Evolutionary conservation across 2,329 filamentous ascomycete genomes (phyloP).

Genomic region (Epichloe sp.): DNA sequence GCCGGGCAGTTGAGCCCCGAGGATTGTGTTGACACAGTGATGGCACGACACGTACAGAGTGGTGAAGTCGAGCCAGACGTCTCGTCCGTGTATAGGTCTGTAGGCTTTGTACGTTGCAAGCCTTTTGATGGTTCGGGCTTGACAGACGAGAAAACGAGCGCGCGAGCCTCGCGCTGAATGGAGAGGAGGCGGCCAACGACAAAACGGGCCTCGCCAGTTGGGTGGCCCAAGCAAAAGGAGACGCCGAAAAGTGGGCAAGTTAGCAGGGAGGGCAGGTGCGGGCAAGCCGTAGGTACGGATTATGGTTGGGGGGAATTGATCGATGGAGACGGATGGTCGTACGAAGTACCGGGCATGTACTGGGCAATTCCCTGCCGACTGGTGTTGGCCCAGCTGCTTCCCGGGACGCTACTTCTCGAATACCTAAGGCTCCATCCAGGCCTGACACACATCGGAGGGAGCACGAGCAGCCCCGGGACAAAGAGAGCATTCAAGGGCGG

Average conservation of each 20-base stretch:
- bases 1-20: conserved; percentile 3
- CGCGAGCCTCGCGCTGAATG: conserved; percentile 8
- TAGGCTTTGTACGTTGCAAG: not conserved
- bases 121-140: not conserved
- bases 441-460: not conserved
- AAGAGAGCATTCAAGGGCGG: not conserved
- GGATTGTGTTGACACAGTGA: not conserved
- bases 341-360: not conserved
- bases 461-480: not conserved
- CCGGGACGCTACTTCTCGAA: too few species aligned
- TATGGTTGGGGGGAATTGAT: not conserved
- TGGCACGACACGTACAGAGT: not conserved
- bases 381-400: too few species aligned
- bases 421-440: not conserved
- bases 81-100: not conserved
- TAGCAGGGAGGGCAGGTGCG: conserved; percentile 1
- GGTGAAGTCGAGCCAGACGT: not conserved
- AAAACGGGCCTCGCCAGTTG: not conserved
- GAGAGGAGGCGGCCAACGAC: conserved; percentile 3
- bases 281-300: not conserved
- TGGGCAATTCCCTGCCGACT: too few species aligned
- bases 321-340: too few species aligned
- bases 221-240: conserved; percentile 3
- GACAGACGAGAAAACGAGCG: conserved; percentile 4
- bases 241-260: conserved; percentile 4